Evolutionary conservation across 306 rosid genomes (phyloP).

Genomic region (Pterocarpus santalinus): DNA sequence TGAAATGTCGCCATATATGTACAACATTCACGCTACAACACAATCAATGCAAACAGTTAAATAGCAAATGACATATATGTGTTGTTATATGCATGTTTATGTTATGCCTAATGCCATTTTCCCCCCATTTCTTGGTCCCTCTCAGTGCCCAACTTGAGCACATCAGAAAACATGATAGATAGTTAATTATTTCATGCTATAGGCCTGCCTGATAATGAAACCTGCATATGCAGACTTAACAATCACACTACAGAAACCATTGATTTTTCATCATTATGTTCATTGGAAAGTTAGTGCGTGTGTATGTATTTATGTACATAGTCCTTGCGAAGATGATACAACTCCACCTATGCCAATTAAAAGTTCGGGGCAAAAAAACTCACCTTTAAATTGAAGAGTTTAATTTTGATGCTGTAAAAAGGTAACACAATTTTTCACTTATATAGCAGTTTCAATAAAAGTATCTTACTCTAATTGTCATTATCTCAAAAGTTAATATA

Average conservation of each 20-base stretch:
- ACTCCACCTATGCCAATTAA: too few relatives aligned
- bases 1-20: not conserved
- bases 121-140: not conserved
- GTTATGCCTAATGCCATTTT: not conserved
- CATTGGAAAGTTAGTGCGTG: too few relatives aligned
- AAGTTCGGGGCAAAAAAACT: too few relatives aligned
- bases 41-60: conserved; percentile 1
- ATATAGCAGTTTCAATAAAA: too few relatives aligned
- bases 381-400: too few relatives aligned
- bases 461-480: too few relatives aligned
- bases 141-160: not conserved
- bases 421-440: too few relatives aligned
- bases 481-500: too few relatives aligned
- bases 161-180: not conserved
- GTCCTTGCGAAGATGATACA: too few relatives aligned
- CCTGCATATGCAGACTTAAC: not conserved
- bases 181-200: not conserved
- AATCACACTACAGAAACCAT: not conserved
- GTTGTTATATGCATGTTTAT: not conserved
- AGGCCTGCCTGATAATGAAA: conserved; percentile 1
- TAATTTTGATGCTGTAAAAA: too few relatives aligned
- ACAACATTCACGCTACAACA: not conserved
- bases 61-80: not conserved
- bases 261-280: not conserved
- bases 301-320: too few relatives aligned